Conservation (phyloP, 257 asterid species). For the Ligustrum vulgare region DNA sequence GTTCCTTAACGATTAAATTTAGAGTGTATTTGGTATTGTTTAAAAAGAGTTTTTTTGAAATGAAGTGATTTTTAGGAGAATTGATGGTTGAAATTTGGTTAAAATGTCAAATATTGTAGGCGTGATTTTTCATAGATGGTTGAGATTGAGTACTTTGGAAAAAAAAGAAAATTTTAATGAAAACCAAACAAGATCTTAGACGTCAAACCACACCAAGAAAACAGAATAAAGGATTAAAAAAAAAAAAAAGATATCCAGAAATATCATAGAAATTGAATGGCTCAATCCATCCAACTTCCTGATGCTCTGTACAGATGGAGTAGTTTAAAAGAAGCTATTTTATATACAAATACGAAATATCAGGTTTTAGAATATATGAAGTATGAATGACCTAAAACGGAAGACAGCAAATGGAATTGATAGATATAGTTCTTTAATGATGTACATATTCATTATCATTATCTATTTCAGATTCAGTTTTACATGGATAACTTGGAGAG, state of each 20-base stretch:
- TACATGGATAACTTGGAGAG: too few species aligned
- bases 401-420: background rate
- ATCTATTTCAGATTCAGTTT: too few species aligned
- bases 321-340: background rate
- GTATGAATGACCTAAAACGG: constrained; percentile 12
- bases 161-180: too few species aligned
- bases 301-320: constrained; percentile 4
- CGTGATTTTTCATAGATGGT: too few species aligned
- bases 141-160: too few species aligned
- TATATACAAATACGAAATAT: background rate
- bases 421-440: background rate
- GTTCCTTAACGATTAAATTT: background rate
- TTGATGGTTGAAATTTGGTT: too few species aligned
- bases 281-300: constrained; percentile 10
- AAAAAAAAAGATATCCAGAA: background rate
- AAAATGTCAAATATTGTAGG: too few species aligned
- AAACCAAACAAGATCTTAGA: too few species aligned
- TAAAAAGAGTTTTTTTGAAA: too few species aligned
- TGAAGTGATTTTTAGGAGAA: too few species aligned
- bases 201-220: background rate
- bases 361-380: constrained; percentile 10
- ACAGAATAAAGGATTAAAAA: background rate
- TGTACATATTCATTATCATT: too few species aligned
- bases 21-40: too few species aligned
- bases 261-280: background rate